Evolutionary conservation across 768 basidiomycete species (phyloP), one percentile per base, ranked within the genome.

Genomic region (Harrya chromipes): DNA sequence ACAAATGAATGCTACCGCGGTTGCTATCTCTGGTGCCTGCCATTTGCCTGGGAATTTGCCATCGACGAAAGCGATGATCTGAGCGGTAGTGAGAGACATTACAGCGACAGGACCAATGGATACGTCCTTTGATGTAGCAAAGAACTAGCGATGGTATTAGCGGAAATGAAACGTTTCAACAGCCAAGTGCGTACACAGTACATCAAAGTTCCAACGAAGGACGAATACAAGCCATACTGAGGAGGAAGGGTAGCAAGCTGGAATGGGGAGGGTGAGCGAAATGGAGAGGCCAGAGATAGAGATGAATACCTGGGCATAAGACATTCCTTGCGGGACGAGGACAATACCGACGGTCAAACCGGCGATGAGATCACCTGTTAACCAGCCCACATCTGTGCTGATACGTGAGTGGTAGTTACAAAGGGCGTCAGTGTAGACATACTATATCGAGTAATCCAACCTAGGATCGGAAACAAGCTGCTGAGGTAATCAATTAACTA

Each of bases 41-140:
- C 83, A 95, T 58, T 74, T 61, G n/a, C 69, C 70, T 1, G 81
- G 84, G 58, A 83, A 71, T 10, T 65, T 59, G 0, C 72, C 59
- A 38, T 85, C 61, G 45, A 97, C 81, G 31, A 78, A 68, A 13
- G 76, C 72, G 63, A 97, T 89, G 55, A 97, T 83, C 65, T 90
- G 83, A 8, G 90, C 79, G 16, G 84, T 82, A 17, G 89, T 87
- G 43, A 97, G 78, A 2, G 92, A 94, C 94, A 99, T 97, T 65
- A 99, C 95, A 8, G 97, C 95, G 58, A 98, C 95, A 2, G 97
- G 97, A 43, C 97, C 97, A 58, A 99, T 98, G n/a, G 93, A 94
- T 36, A 99, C 90, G 74, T 99, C 97, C 69, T 97, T 97, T 24
- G 91, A 91, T 0, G 97, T 98, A 20, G 94, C 95, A 63, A 98